phyloP scores from a whole-genome alignment of 176 grass and related monocot genomes.

The Thalia dealbata region DNA sequence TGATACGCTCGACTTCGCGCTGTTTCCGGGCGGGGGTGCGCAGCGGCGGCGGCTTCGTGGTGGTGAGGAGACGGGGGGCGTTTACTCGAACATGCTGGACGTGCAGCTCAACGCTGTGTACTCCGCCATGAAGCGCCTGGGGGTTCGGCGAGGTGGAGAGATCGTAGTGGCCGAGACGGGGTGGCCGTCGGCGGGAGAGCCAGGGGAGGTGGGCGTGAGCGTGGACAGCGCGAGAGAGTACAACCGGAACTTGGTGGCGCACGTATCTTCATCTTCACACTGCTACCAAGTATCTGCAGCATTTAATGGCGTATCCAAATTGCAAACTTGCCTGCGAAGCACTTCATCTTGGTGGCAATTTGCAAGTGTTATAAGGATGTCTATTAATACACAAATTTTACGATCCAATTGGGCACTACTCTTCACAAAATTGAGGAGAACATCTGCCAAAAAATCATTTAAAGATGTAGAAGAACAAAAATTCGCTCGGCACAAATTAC shows the following conservation, averaged over 20 bases:
- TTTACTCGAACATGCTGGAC: slow-evolving; percentile 76
- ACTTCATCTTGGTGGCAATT: too few species aligned
- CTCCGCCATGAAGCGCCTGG: slow-evolving; percentile 41
- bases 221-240: slow-evolving; percentile 44
- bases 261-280: too few species aligned
- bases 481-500: not conserved
- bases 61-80: slow-evolving; percentile 30
- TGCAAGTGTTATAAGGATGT: too few species aligned
- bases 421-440: too few species aligned
- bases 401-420: too few species aligned
- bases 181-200: slow-evolving; percentile 64
- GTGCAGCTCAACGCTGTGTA: slow-evolving; percentile 72
- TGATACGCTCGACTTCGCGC: slow-evolving; percentile 51
- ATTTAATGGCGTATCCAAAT: too few species aligned
- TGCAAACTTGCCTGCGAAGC: too few species aligned
- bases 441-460: not conserved
- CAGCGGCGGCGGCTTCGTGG: slow-evolving; percentile 25
- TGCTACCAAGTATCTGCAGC: too few species aligned
- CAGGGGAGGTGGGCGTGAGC: slow-evolving; percentile 38
- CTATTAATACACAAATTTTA: too few species aligned
- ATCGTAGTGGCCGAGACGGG: slow-evolving; percentile 61
- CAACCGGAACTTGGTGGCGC: slow-evolving; percentile 67
- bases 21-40: slow-evolving; percentile 37
- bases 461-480: not conserved
- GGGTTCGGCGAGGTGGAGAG: slow-evolving; percentile 46